Base-by-base conservation (phyloP, 331 rosid genomes). In the Quercus lobata region DNA sequence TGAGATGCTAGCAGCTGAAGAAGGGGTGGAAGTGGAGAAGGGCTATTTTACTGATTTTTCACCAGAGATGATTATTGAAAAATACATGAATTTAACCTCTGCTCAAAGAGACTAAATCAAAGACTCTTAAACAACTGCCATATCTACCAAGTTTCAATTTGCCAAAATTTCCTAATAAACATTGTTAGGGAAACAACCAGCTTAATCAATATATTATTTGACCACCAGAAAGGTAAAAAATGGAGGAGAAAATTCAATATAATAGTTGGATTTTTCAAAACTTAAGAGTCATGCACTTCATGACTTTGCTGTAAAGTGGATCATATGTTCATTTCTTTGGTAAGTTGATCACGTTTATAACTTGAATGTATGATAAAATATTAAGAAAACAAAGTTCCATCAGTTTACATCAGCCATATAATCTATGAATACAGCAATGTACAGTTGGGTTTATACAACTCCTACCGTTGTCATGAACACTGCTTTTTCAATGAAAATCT, bases 11-110 rank as follows among this genome's bases (percentile, higher is more conserved):
- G 97, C 96, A 9, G 90, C 92, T 4, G 81, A 87, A 81, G 97
- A 88, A 75, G 93, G 94, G 29, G 57, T 94, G 75, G 89, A 88
- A 27, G 93, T 90, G n/a, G 94, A 90, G 80, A 82, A 86, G 32
- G 97, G 98, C 7, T 90, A 94, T 81, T 92, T 84, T 84, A 94
- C 98, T n/a, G 94, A 89, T 76, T 57, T 44, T 57, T 89, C 98
- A 32, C 90, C 94, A 5, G 97, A 89, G 80, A 89, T 88, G 93
- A 80, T 90, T 2, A n/a, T 83, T 58, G 89, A 92, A 22, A 66
- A 86, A 57, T 94, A 94, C 52, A 76, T 74, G 82, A 87, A 86
- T 57, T 68, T 91, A 56, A 87, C 84, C 55, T 82, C 91, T 21
- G 58, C 86, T 29, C 83, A 73, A 46, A 79, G 57, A 37, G 19